A percentile compares a stretch with the other conserved stretches of the same genome.
Conservation (phyloP, 1,284 basidiomycete genomes). For the Rhodotorula sp. region DNA sequence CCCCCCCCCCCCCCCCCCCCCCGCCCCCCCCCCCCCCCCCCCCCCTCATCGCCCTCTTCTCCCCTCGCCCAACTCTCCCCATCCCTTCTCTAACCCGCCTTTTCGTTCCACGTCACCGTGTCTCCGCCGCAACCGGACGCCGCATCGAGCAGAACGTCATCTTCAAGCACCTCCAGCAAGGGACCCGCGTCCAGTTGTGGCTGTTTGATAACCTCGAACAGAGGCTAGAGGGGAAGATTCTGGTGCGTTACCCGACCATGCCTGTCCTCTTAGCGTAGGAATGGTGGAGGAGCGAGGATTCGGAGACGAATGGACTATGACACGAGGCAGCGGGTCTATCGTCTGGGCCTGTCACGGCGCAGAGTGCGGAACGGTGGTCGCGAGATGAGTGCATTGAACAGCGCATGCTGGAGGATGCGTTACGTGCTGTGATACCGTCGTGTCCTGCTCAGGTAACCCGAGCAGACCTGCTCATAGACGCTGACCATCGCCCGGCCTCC, state of each 20-base stretch:
- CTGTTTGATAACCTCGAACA: constrained; percentile 96
- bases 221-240: constrained; percentile 93
- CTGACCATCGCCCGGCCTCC: neutral
- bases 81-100: neutral
- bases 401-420: neutral
- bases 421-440: too few relatives aligned
- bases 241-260: constrained; percentile 62
- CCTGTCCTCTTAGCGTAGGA: too few relatives aligned
- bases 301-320: too few relatives aligned
- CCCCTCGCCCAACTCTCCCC: neutral
- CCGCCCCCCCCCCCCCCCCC: neutral
- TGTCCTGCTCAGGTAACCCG: neutral
- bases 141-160: constrained; percentile 79
- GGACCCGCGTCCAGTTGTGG: constrained; percentile 83
- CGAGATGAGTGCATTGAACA: neutral
- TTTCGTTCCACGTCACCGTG: constrained; percentile 39
- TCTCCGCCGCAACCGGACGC: constrained; percentile 24
- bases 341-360: too few relatives aligned
- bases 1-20: neutral
- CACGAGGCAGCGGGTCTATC: neutral
- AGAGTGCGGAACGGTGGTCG: neutral
- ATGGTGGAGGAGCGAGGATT: too few relatives aligned
- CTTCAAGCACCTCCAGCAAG: constrained; percentile 90
- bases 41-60: neutral
- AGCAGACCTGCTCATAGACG: neutral